Evolutionary conservation across 2,329 filamentous ascomycete species (phyloP), one percentile per base, ranked within the genome.

Genomic region (Cryphonectria radicalis): DNA sequence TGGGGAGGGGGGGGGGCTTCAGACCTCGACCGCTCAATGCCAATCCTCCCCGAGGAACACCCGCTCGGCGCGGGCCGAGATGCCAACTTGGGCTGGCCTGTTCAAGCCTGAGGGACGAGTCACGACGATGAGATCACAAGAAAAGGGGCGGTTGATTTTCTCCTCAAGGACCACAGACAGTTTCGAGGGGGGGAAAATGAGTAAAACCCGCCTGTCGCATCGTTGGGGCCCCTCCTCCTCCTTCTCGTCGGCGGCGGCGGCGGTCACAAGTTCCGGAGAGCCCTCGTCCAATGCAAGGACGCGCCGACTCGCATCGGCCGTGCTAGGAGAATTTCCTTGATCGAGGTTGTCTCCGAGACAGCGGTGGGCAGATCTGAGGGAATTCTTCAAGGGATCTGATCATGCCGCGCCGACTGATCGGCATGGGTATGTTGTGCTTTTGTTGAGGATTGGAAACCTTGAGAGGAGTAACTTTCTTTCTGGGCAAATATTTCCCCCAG

Each of bases 1-100:
- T 32, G 32, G 37, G 37, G 37, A 40, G 37, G 10, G 35, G 42
- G 37, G 10, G 35, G 42, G 22, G 11, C 14, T 46, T 19, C 62
- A 42, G 40, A 17, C 6, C 8, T 43, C 37, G n/a, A 64, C 55
- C 55, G 40, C 35, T 46, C 37, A 17, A 17, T 65, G 42, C 28
- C 28, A 50, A 7, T 65, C 22, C 43, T 53, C 17, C 14, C 35
- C 62, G 37, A 55, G 13, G 32, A 66, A 40, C 22, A 13, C 35
- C 43, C 64, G 63, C 64, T 59, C 64, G 50, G 64, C 13, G 64
- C 64, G 64, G 64, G 50, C 64, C 64, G 64, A 53, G 22, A n/a
- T 28, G 35, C 50, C 50, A 40, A 40, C 22, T 55, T 28, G n/a
- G 46, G 46, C 19, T 50, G 46, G 46, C 5, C 46, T 50, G 10